Evolutionary conservation across 2,329 filamentous ascomycete species (phyloP), one percentile per base, ranked within the genome.

Genomic region (Cladosporium austrohemisphaericum): DNA sequence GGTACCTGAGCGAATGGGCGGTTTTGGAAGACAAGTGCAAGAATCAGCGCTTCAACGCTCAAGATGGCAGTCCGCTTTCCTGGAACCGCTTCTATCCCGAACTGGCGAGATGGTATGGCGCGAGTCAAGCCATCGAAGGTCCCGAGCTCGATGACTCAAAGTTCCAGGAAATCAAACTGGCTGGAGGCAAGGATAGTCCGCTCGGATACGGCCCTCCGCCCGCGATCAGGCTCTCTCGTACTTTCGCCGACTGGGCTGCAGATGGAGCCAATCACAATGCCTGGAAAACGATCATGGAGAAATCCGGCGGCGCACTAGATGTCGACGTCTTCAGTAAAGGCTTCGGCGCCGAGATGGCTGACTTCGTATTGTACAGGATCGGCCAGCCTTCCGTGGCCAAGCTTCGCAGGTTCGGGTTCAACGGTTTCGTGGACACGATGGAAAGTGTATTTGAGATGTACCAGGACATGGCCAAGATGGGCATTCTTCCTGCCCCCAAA

Each of bases 51-150:
- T 76, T 78, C 61, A 78, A 78, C 50, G 68, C 69, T 0, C 58
- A 61, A 18, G 73, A 79, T 38, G 70, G 67, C 4, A 64, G 63
- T 13, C 57, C 63, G 0, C 71, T 76, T 22, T 71, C 68, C 1
- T 76, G 71, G 71, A 70, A 71, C 0, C 63, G 67, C 13, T 71
- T 76, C 52, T 78, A 71, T 70, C 66, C 70, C 1, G 67, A 69
- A 51, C 60, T 77, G 13, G 72, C 71, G 0, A 57, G 55, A 3
- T 72, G 71, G 66, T 77, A 72, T 57, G 64, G 56, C 56, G 16
- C 51, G 7, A 57, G 31, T 8, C 14, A 52, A 33, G 51, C 35
- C 32, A 16, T 51, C 50, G 35, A 33, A 19, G 37, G 29, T 2
- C 57, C 57, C 3, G 48, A 51, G 28, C n/a, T 40, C 6, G 52